phyloP scores from a whole-genome alignment of 352 stramenopile genomes.

The Phytophthora boehmeriae region DNA sequence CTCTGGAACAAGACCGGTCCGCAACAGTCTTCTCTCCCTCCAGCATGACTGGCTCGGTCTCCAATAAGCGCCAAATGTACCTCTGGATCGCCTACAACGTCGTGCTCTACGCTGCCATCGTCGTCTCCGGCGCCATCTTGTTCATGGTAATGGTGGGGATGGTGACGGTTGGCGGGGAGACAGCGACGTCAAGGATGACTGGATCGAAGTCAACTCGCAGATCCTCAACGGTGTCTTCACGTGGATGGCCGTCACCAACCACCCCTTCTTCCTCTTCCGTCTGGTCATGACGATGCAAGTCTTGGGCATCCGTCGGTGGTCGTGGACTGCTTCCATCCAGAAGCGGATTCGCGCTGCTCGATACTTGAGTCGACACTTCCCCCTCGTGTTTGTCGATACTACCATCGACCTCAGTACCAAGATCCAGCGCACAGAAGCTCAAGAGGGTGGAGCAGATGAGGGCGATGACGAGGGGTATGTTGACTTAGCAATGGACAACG shows the following conservation, averaged over 20 bases:
- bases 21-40: constrained; percentile 9
- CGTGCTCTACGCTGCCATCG: constrained; percentile 30
- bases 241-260: constrained; percentile 43
- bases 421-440: constrained; percentile 10
- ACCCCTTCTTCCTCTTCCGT: constrained; percentile 43
- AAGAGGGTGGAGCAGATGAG: constrained; percentile 16
- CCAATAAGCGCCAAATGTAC: constrained; percentile 24
- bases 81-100: constrained; percentile 40
- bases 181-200: constrained; percentile 40
- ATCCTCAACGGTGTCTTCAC: constrained; percentile 52
- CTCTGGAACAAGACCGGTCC: background rate
- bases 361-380: constrained; percentile 33
- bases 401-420: constrained; percentile 13
- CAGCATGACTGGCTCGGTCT: constrained; percentile 5
- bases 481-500: constrained; percentile 10
- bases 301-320: constrained; percentile 22
- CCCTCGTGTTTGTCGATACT: constrained; percentile 33
- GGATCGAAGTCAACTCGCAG: constrained; percentile 50
- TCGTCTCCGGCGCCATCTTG: constrained; percentile 37
- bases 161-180: constrained; percentile 27
- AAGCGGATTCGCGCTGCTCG: constrained; percentile 16
- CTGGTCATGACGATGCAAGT: constrained; percentile 27
- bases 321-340: constrained; percentile 7
- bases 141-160: constrained; percentile 48
- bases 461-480: constrained; percentile 23